Evolutionary conservation across 352 stramenopile species (phyloP).

Genomic region (Globisporangium emineosum): DNA sequence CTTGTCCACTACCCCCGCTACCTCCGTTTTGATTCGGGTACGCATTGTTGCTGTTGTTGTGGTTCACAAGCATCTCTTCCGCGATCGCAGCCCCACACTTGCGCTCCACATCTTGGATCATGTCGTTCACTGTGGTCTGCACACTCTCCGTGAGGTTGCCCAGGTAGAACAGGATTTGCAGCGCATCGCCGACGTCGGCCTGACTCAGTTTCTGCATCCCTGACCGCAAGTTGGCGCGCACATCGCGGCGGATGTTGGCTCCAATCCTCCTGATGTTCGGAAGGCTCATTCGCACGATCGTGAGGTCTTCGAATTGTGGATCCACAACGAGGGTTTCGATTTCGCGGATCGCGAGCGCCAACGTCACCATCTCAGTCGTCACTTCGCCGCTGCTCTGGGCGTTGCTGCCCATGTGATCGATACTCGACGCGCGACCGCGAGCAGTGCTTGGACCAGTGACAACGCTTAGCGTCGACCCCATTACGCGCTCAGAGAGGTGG

Average conservation of each 20-base stretch:
- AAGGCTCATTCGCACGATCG: conserved; percentile 52
- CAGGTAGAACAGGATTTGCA: conserved; percentile 82
- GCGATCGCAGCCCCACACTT: conserved; percentile 55
- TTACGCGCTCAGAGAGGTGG: conserved; percentile 56
- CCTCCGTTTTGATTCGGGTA: conserved; percentile 12
- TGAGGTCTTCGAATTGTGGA: conserved; percentile 61
- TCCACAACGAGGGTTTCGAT: conserved; percentile 59
- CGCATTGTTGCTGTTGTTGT: conserved; percentile 12
- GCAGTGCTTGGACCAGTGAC: conserved; percentile 4
- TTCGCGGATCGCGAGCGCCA: conserved; percentile 70
- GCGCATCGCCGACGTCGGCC: conserved; percentile 62
- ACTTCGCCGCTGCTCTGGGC: conserved; percentile 11
- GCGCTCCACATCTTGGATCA: conserved; percentile 79
- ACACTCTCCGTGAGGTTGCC: conserved; percentile 58
- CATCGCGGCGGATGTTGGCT: conserved; percentile 48
- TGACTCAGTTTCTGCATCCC: conserved; percentile 63
- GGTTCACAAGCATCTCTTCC: conserved; percentile 55
- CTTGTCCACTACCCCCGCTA: conserved; percentile 16
- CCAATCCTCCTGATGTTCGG: conserved; percentile 46
- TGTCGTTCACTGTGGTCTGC: conserved; percentile 75
- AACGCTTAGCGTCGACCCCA: conserved; percentile 39
- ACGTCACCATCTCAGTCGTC: conserved; percentile 45
- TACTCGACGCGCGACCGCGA: conserved; percentile 9
- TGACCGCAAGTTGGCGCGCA: conserved; percentile 40
- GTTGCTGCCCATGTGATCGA: conserved; percentile 2